Percentiles rank a stretch among this genome's conserved stretches.
phyloP scores from a whole-genome alignment of 495 filamentous ascomycete genomes.

The Penicillium bialowiezense region DNA sequence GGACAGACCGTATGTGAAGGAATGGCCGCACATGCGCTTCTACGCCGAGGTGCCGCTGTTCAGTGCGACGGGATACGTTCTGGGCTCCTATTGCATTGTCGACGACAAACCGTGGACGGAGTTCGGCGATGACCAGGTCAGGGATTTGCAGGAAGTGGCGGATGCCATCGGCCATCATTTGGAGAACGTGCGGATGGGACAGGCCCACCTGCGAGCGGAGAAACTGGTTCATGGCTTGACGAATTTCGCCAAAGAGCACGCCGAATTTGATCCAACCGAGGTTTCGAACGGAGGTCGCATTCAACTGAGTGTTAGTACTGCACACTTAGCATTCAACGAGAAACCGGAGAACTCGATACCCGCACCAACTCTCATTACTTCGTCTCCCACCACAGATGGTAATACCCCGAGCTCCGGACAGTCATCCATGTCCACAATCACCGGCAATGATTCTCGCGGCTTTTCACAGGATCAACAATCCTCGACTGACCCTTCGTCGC shows the following conservation, averaged over 20 bases:
- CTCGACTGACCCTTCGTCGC: constrained; percentile 6
- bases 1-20: constrained; percentile 37
- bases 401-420: not conserved
- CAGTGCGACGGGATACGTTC: constrained; percentile 55
- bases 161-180: constrained; percentile 30
- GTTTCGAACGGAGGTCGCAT: not conserved
- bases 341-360: not conserved
- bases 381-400: not conserved
- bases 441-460: constrained; percentile 1
- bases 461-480: constrained; percentile 2
- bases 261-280: constrained; percentile 21
- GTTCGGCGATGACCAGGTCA: constrained; percentile 25
- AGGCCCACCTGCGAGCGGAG: constrained; percentile 28
- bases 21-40: constrained; percentile 48
- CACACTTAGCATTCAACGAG: not conserved
- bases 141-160: constrained; percentile 29
- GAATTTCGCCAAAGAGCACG: constrained; percentile 28
- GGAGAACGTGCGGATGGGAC: constrained; percentile 30
- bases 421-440: constrained; percentile 3
- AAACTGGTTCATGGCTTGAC: constrained; percentile 30
- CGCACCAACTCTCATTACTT: not conserved
- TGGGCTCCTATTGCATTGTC: constrained; percentile 61
- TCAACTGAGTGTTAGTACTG: not conserved
- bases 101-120: constrained; percentile 50
- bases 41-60: constrained; percentile 64